Conservation (phyloP, 305 asterid species). For the Ilex paraguariensis region DNA sequence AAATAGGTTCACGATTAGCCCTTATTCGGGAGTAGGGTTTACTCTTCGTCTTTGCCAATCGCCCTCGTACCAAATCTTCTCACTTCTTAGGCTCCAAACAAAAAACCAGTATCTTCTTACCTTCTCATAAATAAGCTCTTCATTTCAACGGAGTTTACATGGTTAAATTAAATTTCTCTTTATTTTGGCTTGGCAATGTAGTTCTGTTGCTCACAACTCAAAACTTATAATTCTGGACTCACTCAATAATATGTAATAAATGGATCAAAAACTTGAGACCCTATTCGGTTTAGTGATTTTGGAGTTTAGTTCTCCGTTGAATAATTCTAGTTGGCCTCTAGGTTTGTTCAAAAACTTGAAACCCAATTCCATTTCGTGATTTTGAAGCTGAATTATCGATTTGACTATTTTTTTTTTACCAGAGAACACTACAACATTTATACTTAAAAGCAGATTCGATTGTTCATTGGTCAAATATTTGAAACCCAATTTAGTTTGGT, state of each 20-base stretch:
- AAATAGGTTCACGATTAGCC: slow-evolving; percentile 12
- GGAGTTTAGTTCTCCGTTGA: slow-evolving; percentile 5
- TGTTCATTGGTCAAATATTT: slow-evolving; percentile 2
- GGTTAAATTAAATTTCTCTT: too few relatives aligned
- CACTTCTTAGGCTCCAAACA: slow-evolving; percentile 25
- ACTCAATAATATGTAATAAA: too few relatives aligned
- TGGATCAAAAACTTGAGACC: neutral
- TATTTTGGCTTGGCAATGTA: too few relatives aligned
- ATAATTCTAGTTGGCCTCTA: too few relatives aligned
- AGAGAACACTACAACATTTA: too few relatives aligned
- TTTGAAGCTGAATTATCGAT: slow-evolving; percentile 6
- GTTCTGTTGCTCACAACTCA: too few relatives aligned
- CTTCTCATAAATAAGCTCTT: neutral
- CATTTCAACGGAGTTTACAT: too few relatives aligned
- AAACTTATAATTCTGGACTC: too few relatives aligned
- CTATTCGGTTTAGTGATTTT: neutral
- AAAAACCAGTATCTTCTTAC: slow-evolving; percentile 22
- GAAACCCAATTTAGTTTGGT: slow-evolving; percentile 14
- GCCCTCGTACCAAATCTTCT: slow-evolving; percentile 25
- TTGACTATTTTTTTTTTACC: too few relatives aligned
- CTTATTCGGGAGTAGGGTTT: slow-evolving; percentile 33
- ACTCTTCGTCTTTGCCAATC: slow-evolving; percentile 28
- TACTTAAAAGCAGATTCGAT: too few relatives aligned
- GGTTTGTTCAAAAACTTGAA: too few relatives aligned
- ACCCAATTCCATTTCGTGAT: neutral